Evolutionary conservation across 2,329 filamentous ascomycete species (phyloP).

Genomic region (Aspergillus quadrilineatus): DNA sequence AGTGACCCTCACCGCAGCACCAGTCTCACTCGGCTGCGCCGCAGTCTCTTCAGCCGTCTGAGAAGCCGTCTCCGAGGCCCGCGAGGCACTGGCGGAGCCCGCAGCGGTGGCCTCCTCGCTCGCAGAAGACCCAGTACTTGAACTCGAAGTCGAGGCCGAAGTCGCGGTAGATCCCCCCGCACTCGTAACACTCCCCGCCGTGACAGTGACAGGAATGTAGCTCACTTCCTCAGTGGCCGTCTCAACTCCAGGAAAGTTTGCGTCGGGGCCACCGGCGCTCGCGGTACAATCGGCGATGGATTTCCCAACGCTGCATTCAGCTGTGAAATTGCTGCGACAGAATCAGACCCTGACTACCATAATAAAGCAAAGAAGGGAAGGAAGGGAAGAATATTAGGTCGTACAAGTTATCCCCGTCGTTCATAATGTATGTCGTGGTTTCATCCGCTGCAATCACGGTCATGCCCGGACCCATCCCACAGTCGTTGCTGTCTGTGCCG

Average conservation of each 20-base stretch:
- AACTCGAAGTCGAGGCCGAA: background rate
- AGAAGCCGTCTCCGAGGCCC: background rate
- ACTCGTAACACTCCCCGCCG: slow-evolving; percentile 15
- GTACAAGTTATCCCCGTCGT: slow-evolving; percentile 13
- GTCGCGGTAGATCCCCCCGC: background rate
- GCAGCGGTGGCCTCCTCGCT: background rate
- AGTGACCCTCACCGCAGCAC: slow-evolving; percentile 4
- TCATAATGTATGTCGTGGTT: slow-evolving; percentile 15
- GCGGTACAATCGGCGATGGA: slow-evolving; percentile 20
- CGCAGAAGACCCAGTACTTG: background rate
- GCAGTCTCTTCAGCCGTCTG: background rate
- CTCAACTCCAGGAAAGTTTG: slow-evolving; percentile 18
- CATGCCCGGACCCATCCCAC: slow-evolving; percentile 30
- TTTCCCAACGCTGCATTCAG: slow-evolving; percentile 21
- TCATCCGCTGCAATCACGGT: slow-evolving; percentile 19
- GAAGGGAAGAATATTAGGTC: background rate
- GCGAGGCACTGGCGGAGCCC: background rate
- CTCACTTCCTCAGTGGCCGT: slow-evolving; percentile 15
- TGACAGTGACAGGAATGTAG: slow-evolving; percentile 25
- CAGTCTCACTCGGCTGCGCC: background rate
- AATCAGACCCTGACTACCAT: background rate
- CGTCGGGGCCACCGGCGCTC: slow-evolving; percentile 13
- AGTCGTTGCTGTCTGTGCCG: slow-evolving; percentile 23
- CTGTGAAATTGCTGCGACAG: slow-evolving; percentile 15
- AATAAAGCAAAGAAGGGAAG: background rate